Base-by-base conservation (phyloP, 2,329 filamentous ascomycete genomes). In the Aspergillus quadrilineatus region DNA sequence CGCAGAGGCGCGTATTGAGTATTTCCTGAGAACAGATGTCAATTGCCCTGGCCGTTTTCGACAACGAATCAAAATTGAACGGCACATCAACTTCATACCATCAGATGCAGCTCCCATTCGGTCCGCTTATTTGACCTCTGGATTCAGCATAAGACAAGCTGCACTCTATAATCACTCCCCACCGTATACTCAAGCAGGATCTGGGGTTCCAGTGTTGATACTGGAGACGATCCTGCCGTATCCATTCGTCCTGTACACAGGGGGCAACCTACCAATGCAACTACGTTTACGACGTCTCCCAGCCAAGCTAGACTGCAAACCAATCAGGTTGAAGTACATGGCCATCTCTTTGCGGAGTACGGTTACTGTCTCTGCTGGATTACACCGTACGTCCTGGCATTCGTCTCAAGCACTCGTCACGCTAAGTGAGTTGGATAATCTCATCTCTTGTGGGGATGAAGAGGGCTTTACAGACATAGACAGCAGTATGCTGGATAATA, bases 151-250 rank as follows among this genome's bases (percentile, higher is more conserved):
- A 9, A 14, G 34, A 37, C 34, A n/a, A 2, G 34, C 9, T 4
- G 34, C 34, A 14, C 34, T 37, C 5, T 37, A 37, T 14, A 37
- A 12, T 14, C 4, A 37, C 12, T 37, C 34, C 7, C 14, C 12
- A 14, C 3, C 34, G 10, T 12, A 14, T 14, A 5, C 7, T 37
- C 8, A 12, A 5, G 12, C 12, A 14, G 34, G 1, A 14, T n/a
- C 37, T n/a, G 7, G 8, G 12, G 6, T 45, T 12, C 46, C 53
- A 1, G 45, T 50, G 3, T 6, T 55, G 32, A 17, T 45, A 44
- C 39, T 55, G 17, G 53, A 55, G 15, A 46, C 34, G 22, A 48
- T n/a, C 12, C 17, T 55, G 1, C 44, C 51, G n/a, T 50, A 30
- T 14, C 39, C 45, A 22, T 22, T 22, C 4, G 7, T 55, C n/a